phyloP scores from a whole-genome alignment of 2,329 filamentous ascomycete genomes.

The Tolypocladium sp. region DNA sequence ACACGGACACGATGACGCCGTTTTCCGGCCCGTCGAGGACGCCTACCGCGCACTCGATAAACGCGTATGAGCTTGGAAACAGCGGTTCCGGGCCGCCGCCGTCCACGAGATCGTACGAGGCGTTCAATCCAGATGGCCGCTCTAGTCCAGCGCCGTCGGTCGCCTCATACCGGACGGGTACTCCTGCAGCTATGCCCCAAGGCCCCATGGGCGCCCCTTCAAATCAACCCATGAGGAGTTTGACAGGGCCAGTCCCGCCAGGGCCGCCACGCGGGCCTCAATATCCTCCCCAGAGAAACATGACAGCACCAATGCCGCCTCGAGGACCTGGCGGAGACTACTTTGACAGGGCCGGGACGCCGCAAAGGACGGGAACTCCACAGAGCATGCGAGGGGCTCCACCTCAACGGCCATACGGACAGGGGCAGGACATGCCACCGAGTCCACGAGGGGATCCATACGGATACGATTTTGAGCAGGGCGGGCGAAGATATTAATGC shows the following conservation, averaged over 20 bases:
- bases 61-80: slow-evolving; percentile 16
- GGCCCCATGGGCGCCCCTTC: slow-evolving; percentile 15
- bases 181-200: slow-evolving; percentile 8
- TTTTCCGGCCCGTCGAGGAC: slow-evolving; percentile 24
- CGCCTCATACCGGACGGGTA: slow-evolving; percentile 12
- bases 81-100: slow-evolving; percentile 13
- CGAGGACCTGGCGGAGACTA: slow-evolving; percentile 14
- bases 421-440: slow-evolving; percentile 5
- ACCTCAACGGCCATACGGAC: not conserved
- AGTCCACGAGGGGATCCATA: slow-evolving; percentile 18
- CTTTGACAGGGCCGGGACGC: slow-evolving; percentile 5
- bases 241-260: slow-evolving; percentile 27
- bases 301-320: slow-evolving; percentile 32
- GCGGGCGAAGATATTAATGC: slow-evolving; percentile 8
- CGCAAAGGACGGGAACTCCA: slow-evolving; percentile 15
- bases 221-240: slow-evolving; percentile 23
- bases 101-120: slow-evolving; percentile 14
- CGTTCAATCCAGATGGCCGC: slow-evolving; percentile 21
- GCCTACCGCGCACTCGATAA: slow-evolving; percentile 9
- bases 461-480: slow-evolving; percentile 27
- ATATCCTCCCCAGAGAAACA: slow-evolving; percentile 31
- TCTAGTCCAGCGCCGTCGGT: slow-evolving; percentile 22
- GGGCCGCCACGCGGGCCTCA: slow-evolving; percentile 22
- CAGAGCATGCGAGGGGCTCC: slow-evolving; percentile 8
- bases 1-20: slow-evolving; percentile 14